Conservation (phyloP, 2,329 filamentous ascomycete genomes). For the Myriosclerotinia duriaeana region DNA sequence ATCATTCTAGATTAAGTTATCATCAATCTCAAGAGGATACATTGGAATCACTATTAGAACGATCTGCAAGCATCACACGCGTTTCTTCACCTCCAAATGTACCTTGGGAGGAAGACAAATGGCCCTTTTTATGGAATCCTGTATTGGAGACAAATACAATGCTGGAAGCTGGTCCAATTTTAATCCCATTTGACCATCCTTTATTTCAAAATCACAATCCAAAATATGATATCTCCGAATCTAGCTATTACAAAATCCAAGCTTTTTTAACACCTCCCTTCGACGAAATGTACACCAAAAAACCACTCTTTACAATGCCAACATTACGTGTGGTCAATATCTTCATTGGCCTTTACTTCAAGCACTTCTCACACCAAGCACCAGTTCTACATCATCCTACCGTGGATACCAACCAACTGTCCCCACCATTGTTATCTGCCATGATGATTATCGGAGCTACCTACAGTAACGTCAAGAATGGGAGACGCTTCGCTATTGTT, state of each 20-base stretch:
- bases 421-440: constrained; percentile 31
- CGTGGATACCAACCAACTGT: constrained; percentile 33
- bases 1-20: not conserved
- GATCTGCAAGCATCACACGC: constrained; percentile 20
- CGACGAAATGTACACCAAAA: constrained; percentile 2
- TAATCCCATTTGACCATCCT: constrained; percentile 28
- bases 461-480: constrained; percentile 33
- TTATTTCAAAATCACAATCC: constrained; percentile 29
- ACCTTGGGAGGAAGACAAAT: constrained; percentile 33
- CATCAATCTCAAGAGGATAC: constrained; percentile 1
- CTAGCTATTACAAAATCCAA: constrained; percentile 22
- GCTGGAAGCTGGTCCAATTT: constrained; percentile 29
- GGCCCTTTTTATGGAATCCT: constrained; percentile 34
- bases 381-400: constrained; percentile 35
- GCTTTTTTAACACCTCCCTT: constrained; percentile 11
- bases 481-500: constrained; percentile 33
- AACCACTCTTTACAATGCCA: constrained; percentile 28
- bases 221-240: constrained; percentile 33
- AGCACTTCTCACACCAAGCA: constrained; percentile 35
- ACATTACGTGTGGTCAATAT: constrained; percentile 32
- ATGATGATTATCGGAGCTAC: constrained; percentile 35
- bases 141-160: constrained; percentile 23
- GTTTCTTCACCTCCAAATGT: constrained; percentile 29
- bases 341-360: constrained; percentile 35
- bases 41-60: not conserved